Evolutionary conservation across 495 filamentous ascomycete species (phyloP).

Genomic region (Hypoxylon intermedium): DNA sequence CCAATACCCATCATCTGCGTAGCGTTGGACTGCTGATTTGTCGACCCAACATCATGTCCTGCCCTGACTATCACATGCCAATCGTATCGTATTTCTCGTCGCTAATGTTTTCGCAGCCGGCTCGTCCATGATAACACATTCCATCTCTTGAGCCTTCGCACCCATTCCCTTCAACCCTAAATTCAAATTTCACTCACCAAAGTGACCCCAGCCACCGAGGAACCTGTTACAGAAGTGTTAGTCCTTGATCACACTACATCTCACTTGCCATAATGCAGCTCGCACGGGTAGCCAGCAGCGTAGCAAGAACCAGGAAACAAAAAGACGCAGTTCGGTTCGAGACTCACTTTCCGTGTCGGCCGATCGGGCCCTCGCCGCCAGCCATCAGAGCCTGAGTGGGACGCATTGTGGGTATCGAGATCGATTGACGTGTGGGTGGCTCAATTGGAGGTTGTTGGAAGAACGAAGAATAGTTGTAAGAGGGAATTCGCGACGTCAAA

Average conservation of each 20-base stretch:
- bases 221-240: conserved; percentile 66
- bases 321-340: conserved; percentile 34
- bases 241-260: conserved; percentile 6
- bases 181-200: conserved; percentile 68
- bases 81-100: background rate
- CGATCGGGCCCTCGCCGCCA: conserved; percentile 64
- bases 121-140: background rate
- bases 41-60: background rate
- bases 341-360: conserved; percentile 77
- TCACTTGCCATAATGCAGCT: background rate
- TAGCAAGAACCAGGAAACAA: conserved; percentile 20
- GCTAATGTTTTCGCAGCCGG: background rate
- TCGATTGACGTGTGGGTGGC: conserved; percentile 36
- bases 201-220: conserved; percentile 82
- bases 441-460: conserved; percentile 40
- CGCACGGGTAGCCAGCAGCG: background rate
- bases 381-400: conserved; percentile 56
- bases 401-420: conserved; percentile 64
- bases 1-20: conserved; percentile 38
- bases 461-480: conserved; percentile 40
- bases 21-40: background rate
- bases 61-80: too few species aligned
- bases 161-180: background rate
- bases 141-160: background rate
- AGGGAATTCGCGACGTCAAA: conserved; percentile 40